phyloP scores from a whole-genome alignment of 495 filamentous ascomycete species.

The Acidomyces sp. region DNA sequence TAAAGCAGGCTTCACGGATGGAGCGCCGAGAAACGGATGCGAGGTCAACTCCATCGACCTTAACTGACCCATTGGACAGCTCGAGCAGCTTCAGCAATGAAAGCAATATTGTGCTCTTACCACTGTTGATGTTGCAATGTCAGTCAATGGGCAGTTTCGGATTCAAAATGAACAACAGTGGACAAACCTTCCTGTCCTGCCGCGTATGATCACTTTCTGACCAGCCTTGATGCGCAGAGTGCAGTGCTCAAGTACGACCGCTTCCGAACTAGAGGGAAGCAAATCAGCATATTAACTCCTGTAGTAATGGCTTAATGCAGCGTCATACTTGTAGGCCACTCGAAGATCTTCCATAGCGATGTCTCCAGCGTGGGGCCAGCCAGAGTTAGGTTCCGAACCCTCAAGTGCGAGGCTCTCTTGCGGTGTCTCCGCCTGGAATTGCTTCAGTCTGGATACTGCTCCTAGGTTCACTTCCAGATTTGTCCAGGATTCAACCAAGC shows the following conservation, averaged over 20 bases:
- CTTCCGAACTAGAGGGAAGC: not conserved
- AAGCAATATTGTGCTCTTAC: slow-evolving; percentile 9
- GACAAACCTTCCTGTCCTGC: slow-evolving; percentile 20
- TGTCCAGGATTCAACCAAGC: slow-evolving; percentile 26
- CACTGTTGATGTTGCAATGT: not conserved
- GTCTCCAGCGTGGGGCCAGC: not conserved
- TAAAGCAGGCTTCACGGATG: not conserved
- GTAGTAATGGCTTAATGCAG: not conserved
- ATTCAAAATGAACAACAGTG: not conserved
- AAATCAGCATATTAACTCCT: not conserved
- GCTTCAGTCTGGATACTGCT: not conserved
- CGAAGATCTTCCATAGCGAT: not conserved
- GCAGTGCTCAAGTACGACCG: slow-evolving; percentile 35
- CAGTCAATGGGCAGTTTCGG: not conserved
- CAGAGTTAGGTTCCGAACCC: not conserved
- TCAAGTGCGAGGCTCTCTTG: not conserved
- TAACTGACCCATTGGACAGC: not conserved
- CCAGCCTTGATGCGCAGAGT: slow-evolving; percentile 39
- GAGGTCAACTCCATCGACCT: slow-evolving; percentile 3
- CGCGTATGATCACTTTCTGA: slow-evolving; percentile 43
- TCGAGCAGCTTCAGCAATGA: slow-evolving; percentile 5
- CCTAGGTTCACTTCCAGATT: not conserved
- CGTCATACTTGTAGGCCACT: not conserved
- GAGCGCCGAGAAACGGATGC: not conserved
- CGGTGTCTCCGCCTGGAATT: not conserved